A percentile compares a stretch with the other conserved stretches of the same genome.
Evolutionary conservation across 805 yeast species (phyloP).

Genomic region (Torulaspora maleeae): DNA sequence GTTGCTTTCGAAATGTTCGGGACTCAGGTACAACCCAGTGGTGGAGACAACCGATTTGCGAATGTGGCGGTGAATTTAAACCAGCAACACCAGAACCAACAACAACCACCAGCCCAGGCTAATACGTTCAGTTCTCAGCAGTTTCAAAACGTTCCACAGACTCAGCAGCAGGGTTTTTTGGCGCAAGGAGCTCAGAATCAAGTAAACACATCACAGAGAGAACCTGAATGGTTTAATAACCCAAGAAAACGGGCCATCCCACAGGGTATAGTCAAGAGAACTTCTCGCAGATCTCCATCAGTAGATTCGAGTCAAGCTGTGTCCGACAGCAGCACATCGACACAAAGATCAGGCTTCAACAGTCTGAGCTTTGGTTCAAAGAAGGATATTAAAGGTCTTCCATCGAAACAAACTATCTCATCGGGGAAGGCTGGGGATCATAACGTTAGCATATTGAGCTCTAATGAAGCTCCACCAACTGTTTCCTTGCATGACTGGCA

Average conservation of each 20-base stretch:
- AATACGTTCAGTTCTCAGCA: constrained; percentile 33
- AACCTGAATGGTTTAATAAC: constrained; percentile 39
- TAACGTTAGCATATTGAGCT: constrained; percentile 28
- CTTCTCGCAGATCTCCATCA: constrained; percentile 20
- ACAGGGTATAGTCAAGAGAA: constrained; percentile 43
- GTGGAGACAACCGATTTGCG: constrained; percentile 18
- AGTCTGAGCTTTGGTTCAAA: constrained; percentile 39
- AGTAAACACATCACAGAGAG: constrained; percentile 12
- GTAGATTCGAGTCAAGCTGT: constrained; percentile 11
- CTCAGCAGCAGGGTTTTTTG: constrained; percentile 26
- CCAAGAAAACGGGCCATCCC: constrained; percentile 48
- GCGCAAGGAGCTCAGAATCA: constrained; percentile 6
- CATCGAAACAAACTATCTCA: constrained; percentile 11
- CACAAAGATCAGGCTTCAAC: constrained; percentile 34
- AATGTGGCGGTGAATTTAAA: constrained; percentile 23
- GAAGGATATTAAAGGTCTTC: constrained; percentile 19
- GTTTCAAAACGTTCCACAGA: constrained; percentile 24
- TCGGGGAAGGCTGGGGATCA: constrained; percentile 19
- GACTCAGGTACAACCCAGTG: constrained; percentile 8
- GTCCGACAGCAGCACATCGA: constrained; percentile 7
- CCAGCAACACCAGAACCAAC: constrained; percentile 22
- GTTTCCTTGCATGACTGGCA: constrained; percentile 40
- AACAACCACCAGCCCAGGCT: constrained; percentile 19
- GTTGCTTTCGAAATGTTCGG: constrained; percentile 11
- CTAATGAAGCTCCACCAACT: constrained; percentile 42